Evolutionary conservation across 345 rosid species (phyloP).

Genomic region (Streptanthus diversifolius): DNA sequence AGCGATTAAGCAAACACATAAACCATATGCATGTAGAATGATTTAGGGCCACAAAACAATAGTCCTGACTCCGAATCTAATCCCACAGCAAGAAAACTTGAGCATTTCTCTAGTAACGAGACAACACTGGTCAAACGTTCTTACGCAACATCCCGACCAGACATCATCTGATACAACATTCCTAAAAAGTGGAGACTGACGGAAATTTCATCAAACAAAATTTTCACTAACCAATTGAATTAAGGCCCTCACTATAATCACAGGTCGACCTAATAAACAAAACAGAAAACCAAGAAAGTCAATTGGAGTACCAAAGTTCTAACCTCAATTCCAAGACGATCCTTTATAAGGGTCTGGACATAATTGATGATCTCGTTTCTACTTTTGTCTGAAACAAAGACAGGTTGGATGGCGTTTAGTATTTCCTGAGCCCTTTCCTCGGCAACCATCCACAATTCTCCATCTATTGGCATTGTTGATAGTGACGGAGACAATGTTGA

Average conservation of each 20-base stretch:
- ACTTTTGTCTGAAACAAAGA: constrained; percentile 51
- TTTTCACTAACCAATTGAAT: background rate
- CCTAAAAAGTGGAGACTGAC: background rate
- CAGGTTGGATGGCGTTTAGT: constrained; percentile 55
- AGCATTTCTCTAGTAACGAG: background rate
- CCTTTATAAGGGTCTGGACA: constrained; percentile 46
- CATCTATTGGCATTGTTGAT: constrained; percentile 37
- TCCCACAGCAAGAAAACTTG: background rate
- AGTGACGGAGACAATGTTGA: constrained; percentile 37
- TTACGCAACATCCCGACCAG: background rate
- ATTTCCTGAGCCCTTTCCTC: constrained; percentile 78
- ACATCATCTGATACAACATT: background rate
- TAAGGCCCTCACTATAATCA: background rate
- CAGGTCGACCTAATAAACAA: background rate
- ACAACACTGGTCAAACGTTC: background rate
- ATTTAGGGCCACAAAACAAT: constrained; percentile 1
- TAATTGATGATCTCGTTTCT: constrained; percentile 54
- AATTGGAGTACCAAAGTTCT: constrained; percentile 20
- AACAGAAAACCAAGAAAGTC: background rate
- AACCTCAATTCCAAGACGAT: constrained; percentile 63
- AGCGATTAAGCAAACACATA: background rate
- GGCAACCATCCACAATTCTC: constrained; percentile 62
- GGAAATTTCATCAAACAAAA: background rate
- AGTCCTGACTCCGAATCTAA: background rate
- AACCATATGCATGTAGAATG: background rate